phyloP scores from a whole-genome alignment of 306 rosid genomes.

The Medicago ruthenica region DNA sequence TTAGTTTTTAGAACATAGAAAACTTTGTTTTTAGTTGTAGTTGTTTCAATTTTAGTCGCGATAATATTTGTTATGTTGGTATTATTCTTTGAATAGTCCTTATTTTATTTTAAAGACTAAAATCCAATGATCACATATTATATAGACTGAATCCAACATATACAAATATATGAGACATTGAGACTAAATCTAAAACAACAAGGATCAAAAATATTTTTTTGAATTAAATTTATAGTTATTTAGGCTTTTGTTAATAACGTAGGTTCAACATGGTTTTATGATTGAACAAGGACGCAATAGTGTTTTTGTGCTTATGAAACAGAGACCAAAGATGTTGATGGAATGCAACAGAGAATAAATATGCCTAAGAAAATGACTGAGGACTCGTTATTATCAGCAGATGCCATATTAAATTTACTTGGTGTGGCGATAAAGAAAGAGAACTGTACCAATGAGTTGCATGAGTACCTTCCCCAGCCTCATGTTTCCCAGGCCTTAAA shows the following conservation, averaged over 20 bases:
- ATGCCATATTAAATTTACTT: conserved; percentile 53
- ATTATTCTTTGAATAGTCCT: background rate
- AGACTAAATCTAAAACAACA: too few species aligned
- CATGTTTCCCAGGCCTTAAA: conserved; percentile 48
- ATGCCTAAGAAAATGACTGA: conserved; percentile 48
- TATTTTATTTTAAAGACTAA: too few species aligned
- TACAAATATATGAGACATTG: too few species aligned
- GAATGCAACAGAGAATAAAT: conserved; percentile 35
- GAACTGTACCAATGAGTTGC: conserved; percentile 33
- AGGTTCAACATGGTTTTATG: background rate
- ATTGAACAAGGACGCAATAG: background rate
- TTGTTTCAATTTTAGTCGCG: background rate
- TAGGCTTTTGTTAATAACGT: background rate
- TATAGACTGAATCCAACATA: too few species aligned
- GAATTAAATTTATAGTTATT: background rate
- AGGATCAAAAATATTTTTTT: too few species aligned
- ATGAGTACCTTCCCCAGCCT: conserved; percentile 38
- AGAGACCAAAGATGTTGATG: conserved; percentile 39
- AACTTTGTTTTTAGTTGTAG: background rate
- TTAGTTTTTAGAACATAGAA: background rate
- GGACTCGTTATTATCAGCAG: conserved; percentile 50
- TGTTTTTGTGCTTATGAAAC: conserved; percentile 40
- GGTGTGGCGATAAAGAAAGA: conserved; percentile 46
- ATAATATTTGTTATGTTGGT: background rate
- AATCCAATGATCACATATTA: too few species aligned